Conservation (phyloP, 352 stramenopile genomes). For the Phytophthora ramorum region DNA sequence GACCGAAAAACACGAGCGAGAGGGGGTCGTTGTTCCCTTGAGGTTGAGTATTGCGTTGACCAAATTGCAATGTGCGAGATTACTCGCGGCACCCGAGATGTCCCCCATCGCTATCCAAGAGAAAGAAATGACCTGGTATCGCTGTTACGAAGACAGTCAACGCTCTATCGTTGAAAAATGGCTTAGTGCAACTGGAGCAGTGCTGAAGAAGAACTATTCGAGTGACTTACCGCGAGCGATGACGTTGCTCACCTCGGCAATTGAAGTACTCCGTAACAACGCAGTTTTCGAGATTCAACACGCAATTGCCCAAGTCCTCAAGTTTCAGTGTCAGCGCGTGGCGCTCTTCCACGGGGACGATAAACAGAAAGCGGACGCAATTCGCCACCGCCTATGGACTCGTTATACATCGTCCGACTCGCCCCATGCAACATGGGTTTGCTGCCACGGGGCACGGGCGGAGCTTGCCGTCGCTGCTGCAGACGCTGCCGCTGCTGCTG, state of each 20-base stretch:
- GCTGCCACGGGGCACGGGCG: conserved; percentile 34
- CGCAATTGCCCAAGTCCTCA: conserved; percentile 35
- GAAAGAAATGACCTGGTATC: conserved; percentile 77
- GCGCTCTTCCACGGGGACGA: conserved; percentile 45
- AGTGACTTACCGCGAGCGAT: conserved; percentile 42
- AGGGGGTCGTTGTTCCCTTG: conserved; percentile 24
- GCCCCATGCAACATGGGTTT: conserved; percentile 60
- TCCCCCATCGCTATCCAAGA: conserved; percentile 38
- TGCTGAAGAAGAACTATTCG: conserved; percentile 11
- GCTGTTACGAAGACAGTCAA: conserved; percentile 51
- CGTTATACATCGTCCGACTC: conserved; percentile 44
- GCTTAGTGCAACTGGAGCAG: conserved; percentile 55
- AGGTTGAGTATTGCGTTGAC: conserved; percentile 36
- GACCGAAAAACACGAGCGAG: conserved; percentile 14
- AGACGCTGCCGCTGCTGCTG: conserved; percentile 9
- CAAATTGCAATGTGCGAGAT: conserved; percentile 44
- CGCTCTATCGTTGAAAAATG: conserved; percentile 75
- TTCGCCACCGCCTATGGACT: conserved; percentile 55
- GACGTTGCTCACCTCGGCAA: conserved; percentile 33
- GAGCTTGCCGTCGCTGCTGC: conserved; percentile 17
- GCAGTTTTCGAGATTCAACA: conserved; percentile 24
- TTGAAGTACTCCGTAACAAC: conserved; percentile 16
- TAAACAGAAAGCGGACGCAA: conserved; percentile 17
- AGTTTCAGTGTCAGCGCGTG: conserved; percentile 54
- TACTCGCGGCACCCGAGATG: conserved; percentile 48